phyloP scores from a whole-genome alignment of 1,284 basidiomycete species.

The Marasmius sp. region DNA sequence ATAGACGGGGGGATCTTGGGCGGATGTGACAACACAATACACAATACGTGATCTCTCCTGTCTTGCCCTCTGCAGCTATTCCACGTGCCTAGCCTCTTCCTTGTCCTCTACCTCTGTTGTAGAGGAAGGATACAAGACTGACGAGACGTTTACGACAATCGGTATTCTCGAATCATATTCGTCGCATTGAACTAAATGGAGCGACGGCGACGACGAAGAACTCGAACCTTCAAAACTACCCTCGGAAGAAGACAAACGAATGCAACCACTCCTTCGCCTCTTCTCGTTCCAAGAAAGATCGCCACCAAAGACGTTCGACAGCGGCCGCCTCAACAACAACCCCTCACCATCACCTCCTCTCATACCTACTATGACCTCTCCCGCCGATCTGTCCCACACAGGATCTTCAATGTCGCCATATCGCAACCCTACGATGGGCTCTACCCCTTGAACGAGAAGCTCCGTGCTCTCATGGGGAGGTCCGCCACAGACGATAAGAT shows the following conservation, averaged over 20 bases:
- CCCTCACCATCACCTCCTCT: no score
- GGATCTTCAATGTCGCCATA: constrained; percentile 33
- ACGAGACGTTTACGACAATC: constrained; percentile 42
- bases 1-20: no score
- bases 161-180: constrained; percentile 42
- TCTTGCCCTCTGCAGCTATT: no score
- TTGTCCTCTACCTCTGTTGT: constrained; percentile 6
- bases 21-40: no score
- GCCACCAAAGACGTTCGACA: constrained; percentile 10
- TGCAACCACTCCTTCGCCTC: constrained; percentile 30
- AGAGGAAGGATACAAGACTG: constrained; percentile 30
- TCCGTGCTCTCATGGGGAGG: no score
- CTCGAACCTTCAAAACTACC: constrained; percentile 16
- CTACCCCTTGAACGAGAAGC: no score
- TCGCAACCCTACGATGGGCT: constrained; percentile 40
- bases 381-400: constrained; percentile 7
- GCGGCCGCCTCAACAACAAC: not conserved
- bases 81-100: constrained; percentile 17
- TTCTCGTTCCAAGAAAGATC: constrained; percentile 19
- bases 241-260: constrained; percentile 19
- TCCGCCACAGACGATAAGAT: no score
- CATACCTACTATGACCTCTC: constrained; percentile 13
- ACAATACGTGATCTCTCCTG: no score
- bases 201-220: constrained; percentile 30
- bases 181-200: constrained; percentile 26